Base-by-base conservation (phyloP, 495 filamentous ascomycete genomes). In the Astrocystis sublimbata region DNA sequence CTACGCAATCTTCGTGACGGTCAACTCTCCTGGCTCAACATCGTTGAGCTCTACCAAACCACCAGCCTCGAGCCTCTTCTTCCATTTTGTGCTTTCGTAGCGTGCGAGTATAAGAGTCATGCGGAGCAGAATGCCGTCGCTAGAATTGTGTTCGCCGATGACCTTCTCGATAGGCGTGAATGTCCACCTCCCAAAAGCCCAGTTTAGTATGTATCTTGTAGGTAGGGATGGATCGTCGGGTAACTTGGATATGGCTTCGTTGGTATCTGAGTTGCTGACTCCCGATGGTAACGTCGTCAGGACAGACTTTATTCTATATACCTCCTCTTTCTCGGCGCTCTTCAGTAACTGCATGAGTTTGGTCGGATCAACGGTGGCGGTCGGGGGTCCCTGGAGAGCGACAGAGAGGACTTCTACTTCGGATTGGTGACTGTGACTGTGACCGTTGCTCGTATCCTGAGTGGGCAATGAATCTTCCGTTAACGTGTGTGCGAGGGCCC, bases 121-220 rank as follows among this genome's bases (percentile, higher is more conserved):
- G 35, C 91, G 82, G 24, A 92, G 76, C 4, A 84, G 73, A 2
- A 82, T 76, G 21, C 78, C 76, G 38, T 73, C 68, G 64, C 73
- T 82, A 9, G 75, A 79, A 54, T 71, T 73, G 31, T 83, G 81
- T 60, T 84, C 82, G n/a, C 64, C 62, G 3, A 68, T 70, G 0
- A 65, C 70, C 5, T 73, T 72, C 5, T 70, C 72, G 36, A 89
- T 76, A 0, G 81, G 79, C 6, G 92, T 93, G 68, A 90, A 93
- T 2, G 85, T 96, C 94, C 94, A 97, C 17, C 94, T 82, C 6
- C 92, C 93, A 75, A 98, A 98, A 0, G 94, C 96, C 94, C 94
- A 98, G 71, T 98, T 98, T 45, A 98, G 81, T 47, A 97, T 96
- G 70, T 92, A 96, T 61, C 85, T 68, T 21, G 61, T 65, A 23